These are phyloP conservation scores for Phaeomoniella chlamydospora DNA, from an alignment of 2,329 filamentous ascomycete species.

Conservation along the genomic window DNA sequence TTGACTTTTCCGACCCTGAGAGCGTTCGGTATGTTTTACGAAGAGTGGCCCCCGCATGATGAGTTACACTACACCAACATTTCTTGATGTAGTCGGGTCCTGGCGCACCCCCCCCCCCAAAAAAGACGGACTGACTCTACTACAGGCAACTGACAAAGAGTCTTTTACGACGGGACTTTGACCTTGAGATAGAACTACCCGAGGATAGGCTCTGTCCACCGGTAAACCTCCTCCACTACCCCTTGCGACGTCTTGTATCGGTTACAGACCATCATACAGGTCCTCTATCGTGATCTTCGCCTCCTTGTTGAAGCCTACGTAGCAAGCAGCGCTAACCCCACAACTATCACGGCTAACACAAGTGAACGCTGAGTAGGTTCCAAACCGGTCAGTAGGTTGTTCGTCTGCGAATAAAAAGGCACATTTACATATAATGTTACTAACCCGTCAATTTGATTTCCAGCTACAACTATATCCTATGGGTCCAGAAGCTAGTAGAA, in stretches of 20 bases:
- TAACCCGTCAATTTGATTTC: constrained; percentile 26
- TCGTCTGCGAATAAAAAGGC: constrained; percentile 1
- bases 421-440: constrained; percentile 5
- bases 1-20: constrained; percentile 69
- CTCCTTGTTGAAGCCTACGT: no score
- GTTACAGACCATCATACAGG: no score
- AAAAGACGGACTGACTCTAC: no score
- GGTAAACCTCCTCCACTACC: constrained; percentile 35
- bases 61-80: constrained; percentile 1
- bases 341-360: no score
- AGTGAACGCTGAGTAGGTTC: constrained; percentile 27
- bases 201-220: constrained; percentile 74
- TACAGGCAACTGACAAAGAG: constrained; percentile 58
- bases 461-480: constrained; percentile 79
- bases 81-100: no score
- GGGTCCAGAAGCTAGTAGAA: constrained; percentile 72
- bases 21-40: constrained; percentile 59
- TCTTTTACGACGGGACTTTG: constrained; percentile 63
- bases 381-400: constrained; percentile 23
- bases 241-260: background rate
- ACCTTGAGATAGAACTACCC: constrained; percentile 55
- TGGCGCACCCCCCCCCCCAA: no score
- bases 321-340: no score
- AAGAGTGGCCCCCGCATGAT: background rate
- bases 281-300: no score